Percentiles rank a stretch among this genome's conserved stretches.
Evolutionary conservation across 805 yeast genomes (phyloP).

Genomic region (Yarrowia phangngaensis): DNA sequence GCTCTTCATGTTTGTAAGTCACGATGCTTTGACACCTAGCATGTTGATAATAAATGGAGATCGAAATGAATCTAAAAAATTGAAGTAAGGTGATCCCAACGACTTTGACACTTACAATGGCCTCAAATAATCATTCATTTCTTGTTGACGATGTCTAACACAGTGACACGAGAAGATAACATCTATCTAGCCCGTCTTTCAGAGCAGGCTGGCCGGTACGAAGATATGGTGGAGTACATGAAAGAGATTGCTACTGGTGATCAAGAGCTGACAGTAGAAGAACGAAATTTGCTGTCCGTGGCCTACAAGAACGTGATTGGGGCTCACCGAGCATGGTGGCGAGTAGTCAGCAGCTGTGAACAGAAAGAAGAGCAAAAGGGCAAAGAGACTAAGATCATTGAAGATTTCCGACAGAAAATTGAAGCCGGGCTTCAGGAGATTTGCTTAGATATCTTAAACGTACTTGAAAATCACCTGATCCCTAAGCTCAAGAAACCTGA

Average conservation of each 20-base stretch:
- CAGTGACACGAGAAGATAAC: slow-evolving; percentile 83
- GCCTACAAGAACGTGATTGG: slow-evolving; percentile 99
- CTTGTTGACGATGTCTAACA: too few relatives aligned
- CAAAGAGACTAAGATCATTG: slow-evolving; percentile 83
- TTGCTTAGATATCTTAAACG: slow-evolving; percentile 89
- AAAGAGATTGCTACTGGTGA: slow-evolving; percentile 76
- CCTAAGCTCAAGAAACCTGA: slow-evolving; percentile 43
- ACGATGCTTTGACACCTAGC: too few relatives aligned
- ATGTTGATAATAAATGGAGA: too few relatives aligned
- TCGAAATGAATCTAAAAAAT: too few relatives aligned
- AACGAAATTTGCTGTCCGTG: slow-evolving; percentile 93
- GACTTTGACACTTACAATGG: too few relatives aligned
- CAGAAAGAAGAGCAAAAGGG: slow-evolving; percentile 99
- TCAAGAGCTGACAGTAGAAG: slow-evolving; percentile 89
- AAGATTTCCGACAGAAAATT: slow-evolving; percentile 93
- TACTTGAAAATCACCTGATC: slow-evolving; percentile 83
- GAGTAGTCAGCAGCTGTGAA: slow-evolving; percentile 97
- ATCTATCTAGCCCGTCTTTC: slow-evolving; percentile 97
- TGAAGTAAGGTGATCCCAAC: too few relatives aligned
- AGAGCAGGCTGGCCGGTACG: slow-evolving; percentile 99
- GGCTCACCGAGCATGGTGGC: slow-evolving; percentile 99
- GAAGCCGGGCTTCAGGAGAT: slow-evolving; percentile 91
- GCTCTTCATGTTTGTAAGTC: too few relatives aligned
- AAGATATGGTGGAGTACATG: slow-evolving; percentile 99
- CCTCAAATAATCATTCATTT: too few relatives aligned